Evolutionary conservation across 1,139 yeast species (phyloP).

Genomic region (Pichia sp.): DNA sequence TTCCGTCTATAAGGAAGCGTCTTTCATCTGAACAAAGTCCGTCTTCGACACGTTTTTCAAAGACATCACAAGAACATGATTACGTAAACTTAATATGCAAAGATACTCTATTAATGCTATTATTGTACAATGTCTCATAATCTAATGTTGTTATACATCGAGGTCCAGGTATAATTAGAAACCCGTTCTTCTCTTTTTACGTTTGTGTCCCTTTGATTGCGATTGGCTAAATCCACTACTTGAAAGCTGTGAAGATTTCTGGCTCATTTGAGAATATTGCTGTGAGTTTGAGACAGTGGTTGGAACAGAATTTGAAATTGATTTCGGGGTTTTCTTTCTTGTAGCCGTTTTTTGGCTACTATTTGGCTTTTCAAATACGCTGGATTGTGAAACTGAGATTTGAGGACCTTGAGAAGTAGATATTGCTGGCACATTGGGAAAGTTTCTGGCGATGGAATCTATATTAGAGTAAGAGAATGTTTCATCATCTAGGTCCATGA

Average conservation of each 20-base stretch:
- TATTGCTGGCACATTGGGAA: not conserved
- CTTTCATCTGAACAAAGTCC: no score
- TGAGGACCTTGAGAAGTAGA: conserved; percentile 14
- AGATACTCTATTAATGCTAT: no score
- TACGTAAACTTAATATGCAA: no score
- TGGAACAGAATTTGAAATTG: not conserved
- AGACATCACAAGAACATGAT: no score
- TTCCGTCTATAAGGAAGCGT: no score
- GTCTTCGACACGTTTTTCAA: no score
- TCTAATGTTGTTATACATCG: no score
- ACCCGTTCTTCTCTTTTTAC: conserved; percentile 16
- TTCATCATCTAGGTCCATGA: conserved; percentile 11
- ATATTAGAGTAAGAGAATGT: not conserved
- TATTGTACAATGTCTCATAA: no score
- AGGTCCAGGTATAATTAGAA: conserved; percentile 3
- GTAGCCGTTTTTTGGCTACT: not conserved
- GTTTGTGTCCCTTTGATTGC: conserved; percentile 9
- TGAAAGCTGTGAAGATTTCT: conserved; percentile 6
- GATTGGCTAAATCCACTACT: conserved; percentile 1
- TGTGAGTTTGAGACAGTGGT: conserved; percentile 6
- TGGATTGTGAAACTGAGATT: not conserved
- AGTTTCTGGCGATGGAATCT: not conserved
- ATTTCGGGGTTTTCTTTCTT: not conserved
- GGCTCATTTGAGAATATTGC: conserved; percentile 3
- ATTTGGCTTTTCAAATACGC: not conserved